Conservation (phyloP, 1,284 basidiomycete species). For the Fomitopsis schrenkii region DNA sequence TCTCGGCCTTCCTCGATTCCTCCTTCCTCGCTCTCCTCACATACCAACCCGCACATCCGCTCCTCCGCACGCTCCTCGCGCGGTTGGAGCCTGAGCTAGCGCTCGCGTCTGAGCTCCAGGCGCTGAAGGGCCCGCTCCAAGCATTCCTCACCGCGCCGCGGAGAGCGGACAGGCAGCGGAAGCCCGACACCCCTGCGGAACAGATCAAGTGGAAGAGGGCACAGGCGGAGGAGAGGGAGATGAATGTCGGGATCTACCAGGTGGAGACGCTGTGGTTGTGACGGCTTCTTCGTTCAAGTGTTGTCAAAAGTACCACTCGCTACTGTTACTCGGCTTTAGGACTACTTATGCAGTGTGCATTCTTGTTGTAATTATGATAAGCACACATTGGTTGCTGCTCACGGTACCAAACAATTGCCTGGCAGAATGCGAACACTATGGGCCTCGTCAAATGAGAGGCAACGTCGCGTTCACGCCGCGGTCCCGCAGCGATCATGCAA, state of each 20-base stretch:
- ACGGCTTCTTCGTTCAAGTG: background rate
- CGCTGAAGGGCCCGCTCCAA: constrained; percentile 56
- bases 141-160: constrained; percentile 47
- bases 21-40: constrained; percentile 63
- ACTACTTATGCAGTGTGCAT: background rate
- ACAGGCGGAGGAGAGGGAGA: constrained; percentile 45
- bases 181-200: constrained; percentile 39
- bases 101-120: constrained; percentile 44
- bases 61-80: constrained; percentile 44
- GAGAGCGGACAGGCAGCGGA: constrained; percentile 29
- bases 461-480: no score
- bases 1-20: constrained; percentile 63
- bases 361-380: background rate
- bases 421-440: no score
- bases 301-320: background rate
- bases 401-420: no score
- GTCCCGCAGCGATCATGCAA: no score
- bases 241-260: constrained; percentile 61
- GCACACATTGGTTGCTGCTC: no score
- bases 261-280: constrained; percentile 65
- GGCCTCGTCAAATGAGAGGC: no score
- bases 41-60: constrained; percentile 48
- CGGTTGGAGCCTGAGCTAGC: constrained; percentile 51
- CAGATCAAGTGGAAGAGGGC: constrained; percentile 55
- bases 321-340: background rate